A percentile compares a stretch with the other conserved stretches of the same genome.
Conservation (phyloP, 805 yeast genomes). For the Lipomyces mesembrius region DNA sequence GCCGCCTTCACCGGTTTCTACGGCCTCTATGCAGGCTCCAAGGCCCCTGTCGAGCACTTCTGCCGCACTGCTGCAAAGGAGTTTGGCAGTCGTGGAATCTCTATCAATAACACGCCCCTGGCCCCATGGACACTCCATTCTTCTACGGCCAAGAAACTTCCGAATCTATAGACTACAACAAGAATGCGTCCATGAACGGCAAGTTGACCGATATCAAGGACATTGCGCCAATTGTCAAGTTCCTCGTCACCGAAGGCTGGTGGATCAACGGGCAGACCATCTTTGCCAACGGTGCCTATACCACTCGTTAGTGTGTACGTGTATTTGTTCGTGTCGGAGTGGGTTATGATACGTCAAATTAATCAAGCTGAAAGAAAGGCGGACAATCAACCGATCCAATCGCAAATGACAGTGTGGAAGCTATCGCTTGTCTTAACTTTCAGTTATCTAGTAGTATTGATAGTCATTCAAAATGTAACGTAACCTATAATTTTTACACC, state of each 20-base stretch:
- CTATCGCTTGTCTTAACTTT: too few species aligned
- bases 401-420: too few species aligned
- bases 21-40: conserved; percentile 67
- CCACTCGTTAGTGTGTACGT: conserved; percentile 51
- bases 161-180: conserved; percentile 55
- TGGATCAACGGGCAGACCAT: conserved; percentile 74
- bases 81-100: conserved; percentile 46
- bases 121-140: conserved; percentile 63
- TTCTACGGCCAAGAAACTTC: conserved; percentile 52
- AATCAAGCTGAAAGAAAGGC: too few species aligned
- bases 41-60: conserved; percentile 68
- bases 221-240: conserved; percentile 65
- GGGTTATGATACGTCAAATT: too few species aligned
- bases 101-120: conserved; percentile 76
- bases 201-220: conserved; percentile 46
- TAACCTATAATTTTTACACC: too few species aligned
- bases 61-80: conserved; percentile 53
- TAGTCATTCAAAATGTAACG: too few species aligned
- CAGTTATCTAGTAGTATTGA: too few species aligned
- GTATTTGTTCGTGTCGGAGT: too few species aligned
- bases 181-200: conserved; percentile 53
- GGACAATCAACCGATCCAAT: too few species aligned
- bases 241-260: conserved; percentile 57
- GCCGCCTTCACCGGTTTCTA: conserved; percentile 68
- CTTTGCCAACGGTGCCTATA: conserved; percentile 54